Conservation (phyloP, 441 rosid species). For the Brassica balearica region DNA sequence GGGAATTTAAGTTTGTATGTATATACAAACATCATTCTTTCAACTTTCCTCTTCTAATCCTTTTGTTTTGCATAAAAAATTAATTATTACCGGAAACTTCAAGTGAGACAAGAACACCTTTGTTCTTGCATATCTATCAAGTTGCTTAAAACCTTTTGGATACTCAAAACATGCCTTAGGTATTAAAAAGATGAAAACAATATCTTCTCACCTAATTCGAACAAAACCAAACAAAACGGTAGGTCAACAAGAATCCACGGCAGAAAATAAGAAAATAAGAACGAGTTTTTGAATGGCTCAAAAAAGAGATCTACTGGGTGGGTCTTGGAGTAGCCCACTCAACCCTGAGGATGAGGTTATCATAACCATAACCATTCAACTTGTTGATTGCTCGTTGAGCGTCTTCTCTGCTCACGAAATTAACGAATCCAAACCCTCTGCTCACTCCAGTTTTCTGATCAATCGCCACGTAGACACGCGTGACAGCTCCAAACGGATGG, state of each 20-base stretch:
- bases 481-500: slow-evolving; percentile 70
- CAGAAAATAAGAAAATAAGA: neutral
- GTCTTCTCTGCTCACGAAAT: slow-evolving; percentile 69
- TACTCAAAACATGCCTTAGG: slow-evolving; percentile 7
- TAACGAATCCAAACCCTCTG: slow-evolving; percentile 75
- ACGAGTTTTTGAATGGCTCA: neutral
- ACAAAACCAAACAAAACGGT: slow-evolving; percentile 22
- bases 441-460: slow-evolving; percentile 74
- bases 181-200: slow-evolving; percentile 20
- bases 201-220: slow-evolving; percentile 19
- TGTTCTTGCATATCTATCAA: neutral
- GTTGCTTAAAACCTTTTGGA: neutral
- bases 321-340: slow-evolving; percentile 81
- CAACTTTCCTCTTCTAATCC: too few species aligned
- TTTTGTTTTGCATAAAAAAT: too few species aligned
- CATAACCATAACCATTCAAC: slow-evolving; percentile 74
- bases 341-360: slow-evolving; percentile 73
- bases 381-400: slow-evolving; percentile 73
- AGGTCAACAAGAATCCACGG: slow-evolving; percentile 13
- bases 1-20: too few species aligned
- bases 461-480: slow-evolving; percentile 67
- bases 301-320: slow-evolving; percentile 40
- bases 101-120: neutral
- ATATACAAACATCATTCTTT: too few species aligned
- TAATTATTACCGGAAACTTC: neutral